phyloP scores from a whole-genome alignment of 768 basidiomycete species.

The Amanita subjunquillea region DNA sequence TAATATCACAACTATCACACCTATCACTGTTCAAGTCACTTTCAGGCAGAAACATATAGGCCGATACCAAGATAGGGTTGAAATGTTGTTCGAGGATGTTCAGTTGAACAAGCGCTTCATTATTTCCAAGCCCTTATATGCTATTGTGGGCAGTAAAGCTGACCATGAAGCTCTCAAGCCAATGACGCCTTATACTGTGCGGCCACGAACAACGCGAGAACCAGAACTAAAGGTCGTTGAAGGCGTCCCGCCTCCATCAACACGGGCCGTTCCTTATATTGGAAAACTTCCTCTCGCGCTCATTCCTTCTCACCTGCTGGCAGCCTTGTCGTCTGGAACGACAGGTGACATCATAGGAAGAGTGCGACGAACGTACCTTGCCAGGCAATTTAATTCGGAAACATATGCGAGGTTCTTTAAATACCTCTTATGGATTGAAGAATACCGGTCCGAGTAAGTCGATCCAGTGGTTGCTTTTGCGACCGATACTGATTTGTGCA shows the following conservation, averaged over 20 bases:
- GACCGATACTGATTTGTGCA: conserved; percentile 9
- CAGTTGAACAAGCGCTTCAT: conserved; percentile 32
- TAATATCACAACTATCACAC: conserved; percentile 4
- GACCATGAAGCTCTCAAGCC: conserved; percentile 39
- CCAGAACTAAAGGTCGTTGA: conserved; percentile 4
- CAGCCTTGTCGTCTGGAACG: conserved; percentile 2
- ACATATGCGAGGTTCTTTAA: neutral
- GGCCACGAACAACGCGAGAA: conserved; percentile 2
- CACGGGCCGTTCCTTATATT: conserved; percentile 4
- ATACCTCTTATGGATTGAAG: conserved; percentile 11
- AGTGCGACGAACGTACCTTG: conserved; percentile 5
- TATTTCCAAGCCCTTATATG: conserved; percentile 34
- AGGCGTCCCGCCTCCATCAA: conserved; percentile 3
- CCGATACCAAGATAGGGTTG: conserved; percentile 41
- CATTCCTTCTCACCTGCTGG: conserved; percentile 3
- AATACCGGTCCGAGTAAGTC: conserved; percentile 18
- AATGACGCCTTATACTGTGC: conserved; percentile 33
- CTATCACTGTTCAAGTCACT: conserved; percentile 16
- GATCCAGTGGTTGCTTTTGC: neutral
- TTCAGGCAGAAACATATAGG: conserved; percentile 30
- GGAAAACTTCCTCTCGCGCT: conserved; percentile 1
- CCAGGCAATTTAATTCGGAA: neutral
- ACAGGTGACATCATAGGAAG: conserved; percentile 4
- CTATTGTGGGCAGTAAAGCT: conserved; percentile 33
- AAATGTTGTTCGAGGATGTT: conserved; percentile 40